phyloP scores from a whole-genome alignment of 441 rosid genomes.

The Syzygium malaccense region DNA sequence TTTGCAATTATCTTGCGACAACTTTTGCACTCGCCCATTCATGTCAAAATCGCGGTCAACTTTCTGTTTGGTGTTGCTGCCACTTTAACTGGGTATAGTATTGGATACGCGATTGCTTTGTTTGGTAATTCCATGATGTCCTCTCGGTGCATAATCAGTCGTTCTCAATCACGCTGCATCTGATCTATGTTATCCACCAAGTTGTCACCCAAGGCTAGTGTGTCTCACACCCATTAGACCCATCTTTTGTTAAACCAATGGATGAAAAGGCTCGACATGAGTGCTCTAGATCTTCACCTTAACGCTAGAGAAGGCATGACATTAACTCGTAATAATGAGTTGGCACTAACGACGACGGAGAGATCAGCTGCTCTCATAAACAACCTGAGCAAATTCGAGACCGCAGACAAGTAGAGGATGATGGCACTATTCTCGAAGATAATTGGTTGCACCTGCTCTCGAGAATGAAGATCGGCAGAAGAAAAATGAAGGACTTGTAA shows the following conservation, averaged over 20 bases:
- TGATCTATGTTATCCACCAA: background rate
- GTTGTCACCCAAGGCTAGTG: background rate
- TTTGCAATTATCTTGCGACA: background rate
- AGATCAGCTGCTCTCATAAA: background rate
- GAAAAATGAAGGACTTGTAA: too few species aligned
- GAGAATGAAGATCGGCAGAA: background rate
- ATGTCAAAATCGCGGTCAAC: background rate
- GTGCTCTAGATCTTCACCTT: background rate
- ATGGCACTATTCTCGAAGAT: background rate
- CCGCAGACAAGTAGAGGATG: too few species aligned
- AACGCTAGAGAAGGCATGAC: background rate
- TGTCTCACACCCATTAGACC: background rate
- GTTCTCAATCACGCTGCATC: background rate
- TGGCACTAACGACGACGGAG: background rate
- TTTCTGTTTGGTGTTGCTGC: background rate
- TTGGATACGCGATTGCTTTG: background rate
- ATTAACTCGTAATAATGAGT: background rate
- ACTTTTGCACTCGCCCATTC: background rate
- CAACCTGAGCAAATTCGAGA: background rate
- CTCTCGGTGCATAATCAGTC: background rate
- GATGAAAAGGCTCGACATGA: background rate
- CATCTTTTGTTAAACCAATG: background rate
- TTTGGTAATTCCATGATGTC: background rate
- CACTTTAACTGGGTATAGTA: background rate
- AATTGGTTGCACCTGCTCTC: background rate